phyloP scores from a whole-genome alignment of 129 eudicot genomes.

The Arctium lappa region DNA sequence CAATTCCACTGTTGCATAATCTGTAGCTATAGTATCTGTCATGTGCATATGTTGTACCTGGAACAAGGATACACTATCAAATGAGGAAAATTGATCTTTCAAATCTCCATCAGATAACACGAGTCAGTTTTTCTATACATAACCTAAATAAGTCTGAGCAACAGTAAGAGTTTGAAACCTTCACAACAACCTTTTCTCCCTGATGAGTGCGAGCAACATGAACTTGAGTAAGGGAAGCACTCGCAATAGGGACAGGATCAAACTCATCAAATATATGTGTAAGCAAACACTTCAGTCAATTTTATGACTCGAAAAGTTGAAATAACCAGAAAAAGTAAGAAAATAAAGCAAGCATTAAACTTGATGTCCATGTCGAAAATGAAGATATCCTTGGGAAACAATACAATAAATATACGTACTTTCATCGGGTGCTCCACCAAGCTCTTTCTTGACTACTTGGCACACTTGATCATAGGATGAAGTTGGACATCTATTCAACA shows the following conservation, averaged over 20 bases:
- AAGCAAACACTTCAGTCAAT: constrained; percentile 22
- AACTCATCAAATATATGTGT: constrained; percentile 77
- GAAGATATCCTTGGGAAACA: neutral
- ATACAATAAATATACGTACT: constrained; percentile 32
- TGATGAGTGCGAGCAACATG: constrained; percentile 76
- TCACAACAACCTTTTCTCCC: constrained; percentile 92
- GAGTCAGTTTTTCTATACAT: neutral
- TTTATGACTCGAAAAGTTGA: neutral
- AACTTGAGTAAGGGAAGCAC: constrained; percentile 99
- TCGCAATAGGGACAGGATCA: constrained; percentile 88
- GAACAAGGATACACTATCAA: neutral
- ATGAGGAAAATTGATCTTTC: neutral
- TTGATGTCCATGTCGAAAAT: neutral
- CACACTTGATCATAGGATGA: constrained; percentile 89
- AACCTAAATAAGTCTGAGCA: neutral
- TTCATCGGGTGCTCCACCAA: constrained; percentile 86
- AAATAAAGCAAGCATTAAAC: neutral
- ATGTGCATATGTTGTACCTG: constrained; percentile 96
- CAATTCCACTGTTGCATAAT: constrained; percentile 85
- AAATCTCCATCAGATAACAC: neutral
- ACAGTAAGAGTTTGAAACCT: constrained; percentile 41
- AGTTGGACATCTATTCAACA: constrained; percentile 87
- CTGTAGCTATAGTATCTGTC: constrained; percentile 97
- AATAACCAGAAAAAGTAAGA: constrained; percentile 13
- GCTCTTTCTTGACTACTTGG: constrained; percentile 84